Percentiles rank a stretch among this genome's conserved stretches.
These are phyloP conservation scores for Termitomyces sp. DNA, from an alignment of 768 basidiomycete species.

Conservation along the genomic window DNA sequence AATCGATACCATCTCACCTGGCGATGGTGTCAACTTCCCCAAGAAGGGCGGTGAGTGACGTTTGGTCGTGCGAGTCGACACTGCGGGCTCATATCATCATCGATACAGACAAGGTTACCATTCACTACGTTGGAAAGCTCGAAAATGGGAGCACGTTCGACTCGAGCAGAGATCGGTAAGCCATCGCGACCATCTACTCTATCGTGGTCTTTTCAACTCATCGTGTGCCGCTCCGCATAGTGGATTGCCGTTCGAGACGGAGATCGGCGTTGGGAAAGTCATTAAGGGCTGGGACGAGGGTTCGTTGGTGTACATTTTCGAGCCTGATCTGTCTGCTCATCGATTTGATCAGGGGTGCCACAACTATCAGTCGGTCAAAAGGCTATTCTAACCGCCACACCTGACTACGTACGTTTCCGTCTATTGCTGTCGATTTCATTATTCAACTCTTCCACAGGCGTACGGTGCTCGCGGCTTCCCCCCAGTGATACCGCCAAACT, in stretches of 20 bases:
- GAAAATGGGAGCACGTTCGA: slow-evolving; percentile 65
- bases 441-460: slow-evolving; percentile 40
- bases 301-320: slow-evolving; percentile 28
- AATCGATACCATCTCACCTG: slow-evolving; percentile 54
- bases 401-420: slow-evolving; percentile 69
- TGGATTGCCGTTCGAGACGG: slow-evolving; percentile 56
- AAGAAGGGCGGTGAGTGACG: slow-evolving; percentile 61
- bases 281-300: slow-evolving; percentile 94
- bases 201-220: slow-evolving; percentile 2
- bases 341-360: slow-evolving; percentile 57
- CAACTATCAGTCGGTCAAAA: slow-evolving; percentile 77
- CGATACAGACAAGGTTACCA: slow-evolving; percentile 59
- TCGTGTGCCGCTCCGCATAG: slow-evolving; percentile 34
- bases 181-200: slow-evolving; percentile 12
- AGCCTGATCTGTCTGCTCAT: slow-evolving; percentile 17
- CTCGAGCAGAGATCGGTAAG: slow-evolving; percentile 74
- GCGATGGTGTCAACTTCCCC: slow-evolving; percentile 67
- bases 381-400: slow-evolving; percentile 59
- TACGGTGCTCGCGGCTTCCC: slow-evolving; percentile 77
- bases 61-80: slow-evolving; percentile 4
- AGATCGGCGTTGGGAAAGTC: slow-evolving; percentile 79
- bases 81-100: slow-evolving; percentile 20
- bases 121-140: slow-evolving; percentile 82
- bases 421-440: neutral
- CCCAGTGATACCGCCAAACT: slow-evolving; percentile 75